A percentile compares a stretch with the other conserved stretches of the same genome.
Evolutionary conservation across 495 filamentous ascomycete genomes (phyloP).

Genomic region (Aspergillus coremiiformis): DNA sequence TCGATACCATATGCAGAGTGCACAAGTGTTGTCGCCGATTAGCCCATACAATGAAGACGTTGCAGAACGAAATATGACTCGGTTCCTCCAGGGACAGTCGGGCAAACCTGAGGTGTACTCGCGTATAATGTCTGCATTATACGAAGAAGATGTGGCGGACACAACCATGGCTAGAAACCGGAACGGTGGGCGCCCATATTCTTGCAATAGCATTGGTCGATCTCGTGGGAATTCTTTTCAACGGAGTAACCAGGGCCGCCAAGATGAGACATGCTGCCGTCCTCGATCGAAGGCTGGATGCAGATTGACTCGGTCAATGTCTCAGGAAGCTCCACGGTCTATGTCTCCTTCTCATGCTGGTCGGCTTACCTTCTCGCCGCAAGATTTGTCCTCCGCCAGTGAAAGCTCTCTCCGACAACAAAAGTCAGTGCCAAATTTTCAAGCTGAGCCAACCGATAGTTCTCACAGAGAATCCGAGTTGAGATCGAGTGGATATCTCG

Average conservation of each 20-base stretch:
- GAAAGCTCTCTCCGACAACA: conserved; percentile 17
- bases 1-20: conserved; percentile 19
- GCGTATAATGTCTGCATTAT: conserved; percentile 27
- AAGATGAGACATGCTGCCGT: background rate
- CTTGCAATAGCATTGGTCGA: conserved; percentile 12
- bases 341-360: conserved; percentile 2
- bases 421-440: conserved; percentile 30
- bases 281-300: conserved; percentile 3
- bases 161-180: conserved; percentile 32
- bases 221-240: conserved; percentile 15
- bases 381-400: background rate
- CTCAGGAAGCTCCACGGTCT: conserved; percentile 7
- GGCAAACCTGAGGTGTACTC: conserved; percentile 22
- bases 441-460: conserved; percentile 13
- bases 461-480: conserved; percentile 9
- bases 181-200: conserved; percentile 16
- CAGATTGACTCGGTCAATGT: conserved; percentile 2
- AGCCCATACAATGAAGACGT: conserved; percentile 43
- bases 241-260: background rate
- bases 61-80: conserved; percentile 41
- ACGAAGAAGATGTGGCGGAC: conserved; percentile 42
- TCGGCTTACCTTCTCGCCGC: conserved; percentile 1
- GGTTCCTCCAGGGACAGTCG: conserved; percentile 26
- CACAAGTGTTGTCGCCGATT: conserved; percentile 23
- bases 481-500: conserved; percentile 20